Evolutionary conservation across 2,329 filamentous ascomycete genomes (phyloP).

Genomic region (Huntiella bhutanensis): DNA sequence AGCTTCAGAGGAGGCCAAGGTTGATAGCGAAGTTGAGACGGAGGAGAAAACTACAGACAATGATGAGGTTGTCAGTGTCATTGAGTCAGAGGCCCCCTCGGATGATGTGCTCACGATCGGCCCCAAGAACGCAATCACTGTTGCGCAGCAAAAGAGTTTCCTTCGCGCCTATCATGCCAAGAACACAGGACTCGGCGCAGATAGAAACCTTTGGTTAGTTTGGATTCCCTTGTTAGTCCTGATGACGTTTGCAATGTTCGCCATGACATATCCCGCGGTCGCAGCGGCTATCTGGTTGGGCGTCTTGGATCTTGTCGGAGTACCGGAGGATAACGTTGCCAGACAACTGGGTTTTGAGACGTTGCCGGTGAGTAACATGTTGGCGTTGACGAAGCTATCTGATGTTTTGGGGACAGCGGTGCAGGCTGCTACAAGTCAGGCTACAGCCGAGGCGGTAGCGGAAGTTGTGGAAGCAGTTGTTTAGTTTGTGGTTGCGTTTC

Average conservation of each 20-base stretch:
- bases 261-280: slow-evolving; percentile 22
- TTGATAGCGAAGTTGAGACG: slow-evolving; percentile 24
- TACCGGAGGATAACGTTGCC: slow-evolving; percentile 10
- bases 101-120: slow-evolving; percentile 36
- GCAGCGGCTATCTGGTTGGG: slow-evolving; percentile 13
- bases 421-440: slow-evolving; percentile 7
- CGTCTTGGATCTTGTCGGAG: slow-evolving; percentile 11
- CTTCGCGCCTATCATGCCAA: slow-evolving; percentile 41
- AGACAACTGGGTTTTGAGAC: slow-evolving; percentile 8
- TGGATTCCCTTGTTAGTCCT: slow-evolving; percentile 32
- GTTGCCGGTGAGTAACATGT: slow-evolving; percentile 10
- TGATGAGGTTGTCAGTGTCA: slow-evolving; percentile 21
- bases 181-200: slow-evolving; percentile 42
- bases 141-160: slow-evolving; percentile 45
- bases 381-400: slow-evolving; percentile 9
- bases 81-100: not conserved
- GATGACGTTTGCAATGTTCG: slow-evolving; percentile 23
- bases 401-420: slow-evolving; percentile 10
- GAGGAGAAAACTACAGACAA: slow-evolving; percentile 14
- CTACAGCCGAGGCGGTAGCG: slow-evolving; percentile 1
- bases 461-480: not conserved
- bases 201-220: slow-evolving; percentile 48
- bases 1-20: slow-evolving; percentile 19
- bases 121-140: slow-evolving; percentile 42
- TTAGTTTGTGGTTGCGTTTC: not conserved